Conservation (phyloP, 768 basidiomycete species). For the Suillus variegatus region DNA sequence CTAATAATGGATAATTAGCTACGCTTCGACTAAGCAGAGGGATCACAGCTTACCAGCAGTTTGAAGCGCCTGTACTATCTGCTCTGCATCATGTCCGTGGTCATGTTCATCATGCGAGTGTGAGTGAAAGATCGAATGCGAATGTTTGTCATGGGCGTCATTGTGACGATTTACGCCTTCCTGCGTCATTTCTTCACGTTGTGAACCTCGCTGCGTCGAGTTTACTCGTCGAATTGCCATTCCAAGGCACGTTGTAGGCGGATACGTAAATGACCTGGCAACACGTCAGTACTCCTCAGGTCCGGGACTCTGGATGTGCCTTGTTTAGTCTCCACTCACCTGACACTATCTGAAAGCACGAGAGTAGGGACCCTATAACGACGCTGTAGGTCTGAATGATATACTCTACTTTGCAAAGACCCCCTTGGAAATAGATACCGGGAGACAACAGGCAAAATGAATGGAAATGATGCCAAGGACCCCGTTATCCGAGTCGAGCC, state of each 20-base stretch:
- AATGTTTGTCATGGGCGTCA: slow-evolving; percentile 42
- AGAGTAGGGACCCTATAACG: neutral
- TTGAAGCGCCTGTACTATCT: slow-evolving; percentile 66
- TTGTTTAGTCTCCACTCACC: slow-evolving; percentile 7
- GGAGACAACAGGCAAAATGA: neutral
- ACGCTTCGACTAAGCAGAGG: neutral
- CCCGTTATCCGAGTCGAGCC: slow-evolving; percentile 2
- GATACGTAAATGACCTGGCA: slow-evolving; percentile 16
- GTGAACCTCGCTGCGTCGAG: slow-evolving; percentile 20
- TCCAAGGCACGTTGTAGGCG: slow-evolving; percentile 1
- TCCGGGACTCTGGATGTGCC: neutral
- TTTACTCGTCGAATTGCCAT: slow-evolving; percentile 25
- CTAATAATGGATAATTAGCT: slow-evolving; percentile 38
- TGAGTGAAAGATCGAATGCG: slow-evolving; percentile 66
- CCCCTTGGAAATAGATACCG: neutral
- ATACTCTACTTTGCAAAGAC: neutral
- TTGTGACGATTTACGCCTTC: slow-evolving; percentile 40
- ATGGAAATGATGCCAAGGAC: slow-evolving; percentile 3
- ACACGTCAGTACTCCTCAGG: slow-evolving; percentile 9
- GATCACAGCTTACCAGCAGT: slow-evolving; percentile 54
- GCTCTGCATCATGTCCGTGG: slow-evolving; percentile 61
- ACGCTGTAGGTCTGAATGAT: neutral
- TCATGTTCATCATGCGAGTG: slow-evolving; percentile 64
- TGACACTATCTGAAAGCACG: neutral
- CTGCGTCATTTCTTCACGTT: slow-evolving; percentile 30